Evolutionary conservation across 108 stramenopile genomes (phyloP).

Genomic region (Aureococcus anophagefferens): DNA sequence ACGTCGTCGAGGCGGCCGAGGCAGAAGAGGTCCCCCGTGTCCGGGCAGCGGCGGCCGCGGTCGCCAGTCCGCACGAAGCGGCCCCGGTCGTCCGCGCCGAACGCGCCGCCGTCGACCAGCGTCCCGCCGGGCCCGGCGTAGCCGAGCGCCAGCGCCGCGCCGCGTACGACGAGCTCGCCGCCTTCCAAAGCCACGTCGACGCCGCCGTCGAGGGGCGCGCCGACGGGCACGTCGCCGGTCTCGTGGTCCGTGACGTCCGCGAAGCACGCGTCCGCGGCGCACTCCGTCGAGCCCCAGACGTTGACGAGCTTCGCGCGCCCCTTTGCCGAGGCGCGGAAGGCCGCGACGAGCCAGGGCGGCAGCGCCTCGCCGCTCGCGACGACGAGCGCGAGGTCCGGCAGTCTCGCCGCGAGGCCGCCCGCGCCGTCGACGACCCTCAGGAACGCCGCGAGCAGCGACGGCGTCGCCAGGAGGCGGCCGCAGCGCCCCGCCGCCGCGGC

Average conservation of each 20-base stretch:
- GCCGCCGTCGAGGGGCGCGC: no score
- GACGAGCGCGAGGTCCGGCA: not conserved
- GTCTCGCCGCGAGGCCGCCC: not conserved
- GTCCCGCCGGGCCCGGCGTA: not conserved
- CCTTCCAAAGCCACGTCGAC: no score
- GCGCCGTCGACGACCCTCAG: not conserved
- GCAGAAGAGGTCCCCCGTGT: not conserved
- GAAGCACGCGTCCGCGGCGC: not conserved
- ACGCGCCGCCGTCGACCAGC: no score
- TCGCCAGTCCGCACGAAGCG: not conserved
- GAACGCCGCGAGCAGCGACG: not conserved
- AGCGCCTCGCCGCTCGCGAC: not conserved
- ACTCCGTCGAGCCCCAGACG: not conserved
- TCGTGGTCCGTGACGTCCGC: not conserved
- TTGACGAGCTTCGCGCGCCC: not conserved
- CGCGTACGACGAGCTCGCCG: not conserved
- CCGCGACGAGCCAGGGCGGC: not conserved
- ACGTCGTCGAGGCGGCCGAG: not conserved
- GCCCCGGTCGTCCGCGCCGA: no score
- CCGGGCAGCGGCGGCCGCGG: not conserved
- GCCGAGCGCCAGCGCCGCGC: not conserved
- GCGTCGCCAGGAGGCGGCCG: not conserved
- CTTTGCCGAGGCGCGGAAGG: not conserved
- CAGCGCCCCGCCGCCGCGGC: not conserved
- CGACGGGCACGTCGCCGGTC: no score